phyloP scores from a whole-genome alignment of 352 stramenopile genomes.

The Pythium biforme region DNA sequence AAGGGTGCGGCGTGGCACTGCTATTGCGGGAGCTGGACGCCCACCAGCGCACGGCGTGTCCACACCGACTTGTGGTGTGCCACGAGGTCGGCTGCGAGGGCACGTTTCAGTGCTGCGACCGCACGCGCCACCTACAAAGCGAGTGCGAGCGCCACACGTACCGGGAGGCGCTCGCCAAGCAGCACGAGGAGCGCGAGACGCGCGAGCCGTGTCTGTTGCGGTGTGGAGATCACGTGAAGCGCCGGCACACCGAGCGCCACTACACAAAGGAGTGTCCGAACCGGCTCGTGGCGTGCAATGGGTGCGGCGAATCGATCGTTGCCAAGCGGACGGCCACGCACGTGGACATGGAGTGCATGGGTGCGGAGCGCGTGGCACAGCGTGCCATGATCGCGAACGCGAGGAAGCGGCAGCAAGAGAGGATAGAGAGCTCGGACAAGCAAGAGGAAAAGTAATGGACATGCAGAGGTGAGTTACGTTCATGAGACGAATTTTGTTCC shows the following conservation, averaged over 20 bases:
- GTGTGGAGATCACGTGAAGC: constrained; percentile 38
- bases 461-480: background rate
- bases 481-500: background rate
- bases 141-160: constrained; percentile 41
- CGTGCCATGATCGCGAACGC: constrained; percentile 38
- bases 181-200: constrained; percentile 39
- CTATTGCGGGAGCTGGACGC: constrained; percentile 40
- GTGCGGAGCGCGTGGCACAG: constrained; percentile 24
- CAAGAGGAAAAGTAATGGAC: background rate
- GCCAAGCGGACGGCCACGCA: constrained; percentile 40
- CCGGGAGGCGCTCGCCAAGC: constrained; percentile 40
- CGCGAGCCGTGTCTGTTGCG: constrained; percentile 45
- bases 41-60: constrained; percentile 50
- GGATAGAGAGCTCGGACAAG: background rate
- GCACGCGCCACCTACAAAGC: constrained; percentile 29
- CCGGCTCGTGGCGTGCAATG: constrained; percentile 46
- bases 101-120: constrained; percentile 35
- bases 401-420: constrained; percentile 18
- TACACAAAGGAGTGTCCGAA: constrained; percentile 47
- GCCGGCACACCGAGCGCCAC: constrained; percentile 34
- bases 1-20: constrained; percentile 42
- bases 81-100: constrained; percentile 42
- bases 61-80: constrained; percentile 56
- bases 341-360: constrained; percentile 41
- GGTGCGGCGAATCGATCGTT: constrained; percentile 49